These are phyloP conservation scores for Mycena sanguinolenta DNA, from an alignment of 768 basidiomycete species.

Conservation along the genomic window DNA sequence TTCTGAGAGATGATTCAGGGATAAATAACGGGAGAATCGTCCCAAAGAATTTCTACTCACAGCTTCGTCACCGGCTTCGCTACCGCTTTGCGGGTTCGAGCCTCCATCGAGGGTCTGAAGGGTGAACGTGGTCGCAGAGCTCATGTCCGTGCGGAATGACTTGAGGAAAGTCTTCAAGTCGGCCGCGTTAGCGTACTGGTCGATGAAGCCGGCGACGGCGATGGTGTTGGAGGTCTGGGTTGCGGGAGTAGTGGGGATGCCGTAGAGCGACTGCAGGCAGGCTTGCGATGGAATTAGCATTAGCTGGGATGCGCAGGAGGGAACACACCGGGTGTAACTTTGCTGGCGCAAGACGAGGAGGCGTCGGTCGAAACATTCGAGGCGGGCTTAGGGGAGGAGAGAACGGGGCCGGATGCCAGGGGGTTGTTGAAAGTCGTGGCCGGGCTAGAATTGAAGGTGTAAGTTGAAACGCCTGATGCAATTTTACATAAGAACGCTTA, in stretches of 20 bases:
- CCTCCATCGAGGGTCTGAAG: constrained; percentile 37
- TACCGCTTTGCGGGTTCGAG: constrained; percentile 29
- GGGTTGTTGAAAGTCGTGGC: constrained; percentile 43
- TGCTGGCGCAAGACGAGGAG: constrained; percentile 23
- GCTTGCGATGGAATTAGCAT: constrained; percentile 17
- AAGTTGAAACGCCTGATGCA: not conserved
- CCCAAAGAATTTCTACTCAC: no score
- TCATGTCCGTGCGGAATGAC: constrained; percentile 36
- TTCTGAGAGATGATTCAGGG: no score
- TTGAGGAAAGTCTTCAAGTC: constrained; percentile 40
- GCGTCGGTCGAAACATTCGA: not conserved
- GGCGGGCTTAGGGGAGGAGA: constrained; percentile 11
- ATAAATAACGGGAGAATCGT: no score
- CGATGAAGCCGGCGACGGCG: constrained; percentile 41
- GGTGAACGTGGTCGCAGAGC: constrained; percentile 37
- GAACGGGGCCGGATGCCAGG: constrained; percentile 38
- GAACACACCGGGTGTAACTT: constrained; percentile 28
- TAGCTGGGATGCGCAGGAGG: not conserved
- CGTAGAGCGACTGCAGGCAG: constrained; percentile 43
- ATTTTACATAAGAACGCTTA: not conserved
- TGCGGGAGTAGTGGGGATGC: constrained; percentile 48
- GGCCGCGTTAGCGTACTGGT: constrained; percentile 34
- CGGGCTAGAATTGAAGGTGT: constrained; percentile 40
- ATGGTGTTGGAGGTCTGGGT: constrained; percentile 35
- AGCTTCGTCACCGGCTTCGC: constrained; percentile 37